phyloP scores from a whole-genome alignment of 169 alveolate species.

The Cyclospora cayetanensis region DNA sequence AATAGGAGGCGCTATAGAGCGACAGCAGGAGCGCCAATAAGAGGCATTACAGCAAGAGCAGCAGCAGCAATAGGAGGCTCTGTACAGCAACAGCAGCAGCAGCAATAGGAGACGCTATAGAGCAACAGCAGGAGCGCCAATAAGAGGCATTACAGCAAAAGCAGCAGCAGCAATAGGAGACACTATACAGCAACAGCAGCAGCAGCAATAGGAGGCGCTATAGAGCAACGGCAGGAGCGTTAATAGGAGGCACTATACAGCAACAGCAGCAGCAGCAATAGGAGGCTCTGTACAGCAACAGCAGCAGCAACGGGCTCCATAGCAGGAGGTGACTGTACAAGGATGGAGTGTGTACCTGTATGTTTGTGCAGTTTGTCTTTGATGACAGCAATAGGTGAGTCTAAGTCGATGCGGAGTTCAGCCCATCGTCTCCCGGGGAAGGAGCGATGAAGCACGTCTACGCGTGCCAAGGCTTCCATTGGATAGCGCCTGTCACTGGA shows the following conservation, averaged over 20 bases:
- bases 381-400: neutral
- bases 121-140: too few relatives aligned
- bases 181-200: neutral
- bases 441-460: neutral
- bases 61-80: too few relatives aligned
- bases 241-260: neutral
- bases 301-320: neutral
- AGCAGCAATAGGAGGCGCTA: neutral
- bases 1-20: too few relatives aligned
- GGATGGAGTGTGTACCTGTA: neutral
- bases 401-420: neutral
- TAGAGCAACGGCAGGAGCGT: neutral
- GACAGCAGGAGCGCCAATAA: too few relatives aligned
- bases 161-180: constrained; percentile 38
- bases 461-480: constrained; percentile 1
- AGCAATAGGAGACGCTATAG: too few relatives aligned
- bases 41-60: too few relatives aligned
- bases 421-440: constrained; percentile 40
- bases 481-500: neutral
- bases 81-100: too few relatives aligned
- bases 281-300: neutral
- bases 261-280: constrained; percentile 9
- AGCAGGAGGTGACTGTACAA: neutral
- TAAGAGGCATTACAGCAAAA: constrained; percentile 25
- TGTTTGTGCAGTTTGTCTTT: constrained; percentile 51